These are phyloP conservation scores for Ophiocordyceps camponoti-leonardi DNA, from an alignment of 2,329 filamentous ascomycete species.

Conservation along the genomic window DNA sequence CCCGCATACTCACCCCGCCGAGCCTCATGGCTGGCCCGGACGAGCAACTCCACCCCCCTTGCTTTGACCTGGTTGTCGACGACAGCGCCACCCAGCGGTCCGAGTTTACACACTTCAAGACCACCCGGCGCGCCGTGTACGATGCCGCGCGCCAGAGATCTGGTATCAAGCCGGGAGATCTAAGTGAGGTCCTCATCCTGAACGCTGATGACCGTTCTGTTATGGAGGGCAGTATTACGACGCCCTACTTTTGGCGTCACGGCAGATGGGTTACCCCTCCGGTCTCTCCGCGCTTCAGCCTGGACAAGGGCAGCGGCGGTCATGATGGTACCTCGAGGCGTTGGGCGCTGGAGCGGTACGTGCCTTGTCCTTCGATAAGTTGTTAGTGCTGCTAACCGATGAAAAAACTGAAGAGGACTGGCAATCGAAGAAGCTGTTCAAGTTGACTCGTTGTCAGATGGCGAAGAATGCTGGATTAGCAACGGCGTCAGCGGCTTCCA, in stretches of 20 bases:
- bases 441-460: constrained; percentile 43
- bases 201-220: constrained; percentile 42
- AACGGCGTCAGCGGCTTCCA: constrained; percentile 75
- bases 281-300: constrained; percentile 24
- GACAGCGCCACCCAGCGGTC: constrained; percentile 22
- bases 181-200: constrained; percentile 59
- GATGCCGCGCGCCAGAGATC: constrained; percentile 47
- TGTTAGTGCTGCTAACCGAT: neutral
- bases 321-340: constrained; percentile 68
- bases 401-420: constrained; percentile 24
- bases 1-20: constrained; percentile 33
- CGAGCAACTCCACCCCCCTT: constrained; percentile 10
- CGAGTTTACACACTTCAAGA: constrained; percentile 75
- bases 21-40: constrained; percentile 5
- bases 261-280: constrained; percentile 68
- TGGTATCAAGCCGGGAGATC: constrained; percentile 29
- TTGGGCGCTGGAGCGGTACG: constrained; percentile 59
- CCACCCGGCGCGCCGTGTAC: constrained; percentile 57
- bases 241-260: constrained; percentile 60
- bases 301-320: constrained; percentile 44
- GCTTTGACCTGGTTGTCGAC: constrained; percentile 29
- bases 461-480: constrained; percentile 75
- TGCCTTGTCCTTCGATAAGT: neutral
- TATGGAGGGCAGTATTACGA: constrained; percentile 77
- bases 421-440: constrained; percentile 48